Base-by-base conservation (phyloP, 345 rosid genomes). In the Ceriops tagal region DNA sequence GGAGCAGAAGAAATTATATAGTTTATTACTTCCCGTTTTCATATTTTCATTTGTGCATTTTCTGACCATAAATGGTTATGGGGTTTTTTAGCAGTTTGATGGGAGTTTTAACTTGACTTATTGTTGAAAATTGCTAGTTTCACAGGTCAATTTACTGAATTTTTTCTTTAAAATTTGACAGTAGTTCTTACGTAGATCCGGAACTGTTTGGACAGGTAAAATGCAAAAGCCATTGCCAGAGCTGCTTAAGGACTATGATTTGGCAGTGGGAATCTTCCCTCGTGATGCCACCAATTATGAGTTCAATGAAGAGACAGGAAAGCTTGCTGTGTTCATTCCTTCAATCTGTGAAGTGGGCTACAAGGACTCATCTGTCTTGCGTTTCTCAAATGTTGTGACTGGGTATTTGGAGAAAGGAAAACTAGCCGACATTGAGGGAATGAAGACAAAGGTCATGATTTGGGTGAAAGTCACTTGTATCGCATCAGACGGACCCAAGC, bases 161-260 rank as follows among this genome's bases (percentile, higher is more conserved):
- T 59, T 58, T 53, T 19, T 26, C 64, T 15, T n/a, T 1, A 32
- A 22, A 34, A 53, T 26, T 22, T 5, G 19, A 9, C 32, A 6
- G 26, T 16, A 51, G n/a, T 53, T 10, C 27, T 61, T 53, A 43
- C 13, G 49, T 3, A 43, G 49, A 15, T 15, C 49, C 67, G 62
- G 63, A 53, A 58, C 39, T 67, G 19, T 27, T 46, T 69, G 56
- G 51, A 55, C 82, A 95, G 98, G 99, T 71, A 96, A 88, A 82
- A 90, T 96, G 96, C 99, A 96, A 81, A 92, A 81, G 81, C 91
- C 99, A 34, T 70, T 96, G 59, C 87, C 89, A 0, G 99, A 96
- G 49, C 82, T 96, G 71, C 87, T 96, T 1, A 86, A 89, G 83
- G 93, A 92, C 65, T 82, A 87, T 71, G 89, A 87, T 61, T 69